Base-by-base conservation (phyloP, 805 yeast genomes). In the Yarrowia hollandica region DNA sequence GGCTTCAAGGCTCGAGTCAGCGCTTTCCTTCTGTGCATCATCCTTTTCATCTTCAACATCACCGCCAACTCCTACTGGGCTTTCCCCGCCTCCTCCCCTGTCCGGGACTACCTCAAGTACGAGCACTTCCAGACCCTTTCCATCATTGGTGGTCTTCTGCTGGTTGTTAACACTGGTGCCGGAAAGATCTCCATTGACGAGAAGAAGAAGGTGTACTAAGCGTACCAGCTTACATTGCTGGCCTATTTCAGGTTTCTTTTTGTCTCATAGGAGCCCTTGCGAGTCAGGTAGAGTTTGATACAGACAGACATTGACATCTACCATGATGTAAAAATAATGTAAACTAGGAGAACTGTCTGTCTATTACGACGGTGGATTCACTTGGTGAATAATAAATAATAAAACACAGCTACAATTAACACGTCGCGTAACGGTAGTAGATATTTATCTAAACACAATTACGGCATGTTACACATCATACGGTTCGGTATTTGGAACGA, bases 101-200 rank as follows among this genome's bases (percentile, higher is more conserved):
- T 84, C 73, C 84, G 97, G 68, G 99, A 92, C 74, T 88, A 83
- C 73, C 75, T 90, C 71, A 88, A 88, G 73, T 94, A 91, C 72
- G 98, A 91, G 74, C 88, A 88, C 72, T 92, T 87, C 80, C 99
- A 94, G 76, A 90, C 96, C 35, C 78, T 92, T 70, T 86, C 96
- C 60, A 92, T 92, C 70, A 91, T 92, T 54, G 99, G 99, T 60
- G 99, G 98, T 1, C 81, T 92, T 63, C 75, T 92, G 62, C 77
- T 94, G 65, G 88, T 94, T 62, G 96, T 89, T 61, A 90, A 88
- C 74, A 89, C 96, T 3, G 99, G 99, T 63, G 98, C 98, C 26
- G 99, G 99, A 54, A 91, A 88, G 66, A 79, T 92, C 64, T 88
- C 96, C 23, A 76, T 92, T 61, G 99, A 92, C 69, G 97, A 90